Conservation (phyloP, 2,329 filamentous ascomycete genomes). For the Cercospora janseana region DNA sequence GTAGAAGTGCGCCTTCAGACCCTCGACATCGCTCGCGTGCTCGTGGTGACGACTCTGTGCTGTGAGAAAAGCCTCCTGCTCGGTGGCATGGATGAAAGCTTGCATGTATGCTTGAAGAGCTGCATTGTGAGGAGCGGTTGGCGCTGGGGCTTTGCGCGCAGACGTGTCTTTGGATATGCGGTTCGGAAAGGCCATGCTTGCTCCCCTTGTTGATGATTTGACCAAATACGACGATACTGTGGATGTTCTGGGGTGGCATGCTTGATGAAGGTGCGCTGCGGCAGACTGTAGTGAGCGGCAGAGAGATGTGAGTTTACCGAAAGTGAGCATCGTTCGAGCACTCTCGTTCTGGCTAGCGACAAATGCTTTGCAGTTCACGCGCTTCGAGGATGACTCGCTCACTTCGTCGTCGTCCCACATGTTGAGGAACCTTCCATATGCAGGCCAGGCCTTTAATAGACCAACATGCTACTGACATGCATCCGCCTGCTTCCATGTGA, state of each 20-base stretch:
- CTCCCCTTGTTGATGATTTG: background rate
- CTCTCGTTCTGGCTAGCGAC: too few species aligned
- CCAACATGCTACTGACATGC: too few species aligned
- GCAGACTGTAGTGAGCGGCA: background rate
- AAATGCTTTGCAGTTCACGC: too few species aligned
- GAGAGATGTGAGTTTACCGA: background rate
- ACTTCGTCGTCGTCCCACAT: too few species aligned
- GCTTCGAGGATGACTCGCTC: too few species aligned
- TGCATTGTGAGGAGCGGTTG: background rate
- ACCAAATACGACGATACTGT: background rate
- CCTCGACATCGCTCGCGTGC: background rate
- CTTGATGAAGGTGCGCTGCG: background rate
- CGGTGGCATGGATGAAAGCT: background rate
- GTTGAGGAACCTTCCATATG: too few species aligned
- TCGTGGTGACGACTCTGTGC: background rate
- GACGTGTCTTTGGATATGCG: conserved; percentile 3
- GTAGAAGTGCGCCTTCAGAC: background rate
- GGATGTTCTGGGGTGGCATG: background rate
- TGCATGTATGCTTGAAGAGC: conserved; percentile 7
- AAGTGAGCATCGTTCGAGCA: too few species aligned
- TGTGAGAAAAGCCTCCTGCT: background rate
- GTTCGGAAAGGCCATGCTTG: background rate
- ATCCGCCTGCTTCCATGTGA: too few species aligned
- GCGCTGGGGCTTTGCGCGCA: background rate
- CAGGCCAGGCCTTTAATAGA: too few species aligned